Evolutionary conservation across 1,284 basidiomycete genomes (phyloP).

Genomic region (Coniferiporia sulphurascens): DNA sequence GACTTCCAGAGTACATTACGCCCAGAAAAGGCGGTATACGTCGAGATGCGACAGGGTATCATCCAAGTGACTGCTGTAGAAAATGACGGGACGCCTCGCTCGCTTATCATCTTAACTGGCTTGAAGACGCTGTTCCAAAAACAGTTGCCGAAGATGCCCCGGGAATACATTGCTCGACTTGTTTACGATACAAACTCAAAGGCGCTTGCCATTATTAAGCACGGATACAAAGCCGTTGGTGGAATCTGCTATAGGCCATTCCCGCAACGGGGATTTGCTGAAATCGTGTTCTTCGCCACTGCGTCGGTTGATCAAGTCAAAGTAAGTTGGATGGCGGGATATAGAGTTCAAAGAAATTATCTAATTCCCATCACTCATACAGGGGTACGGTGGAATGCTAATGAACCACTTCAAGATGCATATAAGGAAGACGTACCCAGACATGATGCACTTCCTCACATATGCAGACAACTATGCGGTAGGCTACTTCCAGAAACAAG

Average conservation of each 20-base stretch:
- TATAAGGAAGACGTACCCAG: constrained; percentile 72
- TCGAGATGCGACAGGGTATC: constrained; percentile 80
- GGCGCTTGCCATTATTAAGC: constrained; percentile 91
- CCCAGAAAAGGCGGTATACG: constrained; percentile 72
- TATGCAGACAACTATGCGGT: constrained; percentile 99
- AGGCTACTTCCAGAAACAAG: constrained; percentile 99
- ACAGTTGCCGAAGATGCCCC: constrained; percentile 98
- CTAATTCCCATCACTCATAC: constrained; percentile 8
- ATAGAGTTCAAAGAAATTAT: background rate
- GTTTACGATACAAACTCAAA: constrained; percentile 93
- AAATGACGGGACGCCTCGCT: constrained; percentile 75
- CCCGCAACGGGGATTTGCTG: constrained; percentile 90
- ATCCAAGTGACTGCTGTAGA: constrained; percentile 86
- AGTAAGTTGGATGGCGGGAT: constrained; percentile 40
- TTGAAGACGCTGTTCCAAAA: constrained; percentile 97
- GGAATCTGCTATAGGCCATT: constrained; percentile 98
- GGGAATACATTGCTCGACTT: constrained; percentile 96
- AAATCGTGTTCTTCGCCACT: constrained; percentile 99
- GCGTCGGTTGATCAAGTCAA: constrained; percentile 97
- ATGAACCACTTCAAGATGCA: constrained; percentile 99
- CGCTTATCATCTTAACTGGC: constrained; percentile 85
- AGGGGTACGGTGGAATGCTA: constrained; percentile 97
- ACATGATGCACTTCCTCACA: constrained; percentile 93
- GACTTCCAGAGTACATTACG: constrained; percentile 44
- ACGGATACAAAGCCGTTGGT: constrained; percentile 93